Percentiles rank a stretch among this genome's conserved stretches.
These are phyloP conservation scores for Rhizodiscina lignyota DNA, from an alignment of 495 filamentous ascomycete genomes.

Conservation along the genomic window DNA sequence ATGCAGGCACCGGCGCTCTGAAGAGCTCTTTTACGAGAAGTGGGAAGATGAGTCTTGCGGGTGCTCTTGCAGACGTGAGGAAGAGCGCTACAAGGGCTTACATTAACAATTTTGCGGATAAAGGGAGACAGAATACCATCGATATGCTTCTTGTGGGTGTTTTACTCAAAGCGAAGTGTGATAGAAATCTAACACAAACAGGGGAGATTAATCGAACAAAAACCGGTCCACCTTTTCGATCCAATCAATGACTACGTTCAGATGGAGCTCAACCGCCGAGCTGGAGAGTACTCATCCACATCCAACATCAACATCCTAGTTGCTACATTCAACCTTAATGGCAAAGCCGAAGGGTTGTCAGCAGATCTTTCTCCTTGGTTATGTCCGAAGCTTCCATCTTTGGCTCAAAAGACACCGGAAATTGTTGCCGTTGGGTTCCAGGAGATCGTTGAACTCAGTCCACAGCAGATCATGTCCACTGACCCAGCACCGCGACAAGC, in stretches of 20 bases:
- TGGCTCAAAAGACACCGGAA: constrained; percentile 42
- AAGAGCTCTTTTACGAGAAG: constrained; percentile 92
- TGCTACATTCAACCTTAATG: constrained; percentile 93
- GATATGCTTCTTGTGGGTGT: constrained; percentile 79
- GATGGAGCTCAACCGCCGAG: constrained; percentile 39
- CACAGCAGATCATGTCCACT: constrained; percentile 98
- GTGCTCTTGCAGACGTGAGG: constrained; percentile 83
- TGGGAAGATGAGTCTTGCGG: constrained; percentile 91
- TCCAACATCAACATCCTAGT: constrained; percentile 48
- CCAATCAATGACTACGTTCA: constrained; percentile 83
- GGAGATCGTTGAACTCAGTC: constrained; percentile 90
- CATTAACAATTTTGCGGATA: constrained; percentile 94
- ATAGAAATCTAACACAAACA: too few relatives aligned
- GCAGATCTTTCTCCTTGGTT: constrained; percentile 79
- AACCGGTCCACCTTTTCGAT: constrained; percentile 73
- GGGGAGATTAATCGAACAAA: constrained; percentile 62
- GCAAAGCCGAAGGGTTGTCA: constrained; percentile 53
- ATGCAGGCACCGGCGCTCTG: constrained; percentile 88
- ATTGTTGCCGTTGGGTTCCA: constrained; percentile 88
- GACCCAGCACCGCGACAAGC: constrained; percentile 69
- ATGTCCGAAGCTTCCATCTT: constrained; percentile 32
- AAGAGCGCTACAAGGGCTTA: constrained; percentile 90
- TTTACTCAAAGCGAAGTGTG: too few relatives aligned
- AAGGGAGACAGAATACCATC: constrained; percentile 82
- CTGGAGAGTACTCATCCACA: constrained; percentile 28